These are phyloP conservation scores for Kitagawia praeruptora DNA, from an alignment of 129 eudicot species.

Conservation along the genomic window DNA sequence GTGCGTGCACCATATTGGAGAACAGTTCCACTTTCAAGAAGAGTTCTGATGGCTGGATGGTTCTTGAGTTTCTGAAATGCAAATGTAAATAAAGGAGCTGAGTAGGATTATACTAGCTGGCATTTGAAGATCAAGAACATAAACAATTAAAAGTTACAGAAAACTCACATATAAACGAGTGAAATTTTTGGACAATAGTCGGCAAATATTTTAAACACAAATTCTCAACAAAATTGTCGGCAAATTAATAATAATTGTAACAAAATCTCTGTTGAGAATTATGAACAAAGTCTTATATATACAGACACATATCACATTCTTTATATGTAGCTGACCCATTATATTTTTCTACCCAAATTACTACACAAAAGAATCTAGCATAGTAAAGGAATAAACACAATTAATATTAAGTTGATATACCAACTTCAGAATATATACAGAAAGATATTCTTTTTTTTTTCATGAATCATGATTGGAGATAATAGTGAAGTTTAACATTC, in stretches of 20 bases:
- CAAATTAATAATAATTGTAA: neutral
- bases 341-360: neutral
- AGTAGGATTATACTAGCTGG: neutral
- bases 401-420: neutral
- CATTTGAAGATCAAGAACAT: neutral
- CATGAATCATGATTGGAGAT: neutral
- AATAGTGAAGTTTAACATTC: neutral
- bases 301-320: neutral
- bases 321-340: neutral
- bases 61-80: conserved; percentile 59
- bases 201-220: neutral
- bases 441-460: neutral
- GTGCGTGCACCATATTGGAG: conserved; percentile 97
- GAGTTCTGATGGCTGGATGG: conserved; percentile 77
- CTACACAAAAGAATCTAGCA: neutral
- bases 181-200: neutral
- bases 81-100: neutral
- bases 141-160: neutral
- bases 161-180: neutral
- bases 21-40: conserved; percentile 84
- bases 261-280: neutral
- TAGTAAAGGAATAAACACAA: neutral
- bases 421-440: neutral
- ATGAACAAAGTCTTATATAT: neutral
- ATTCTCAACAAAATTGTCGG: neutral